Evolutionary conservation across 148 eudicot genomes (phyloP).

Genomic region (Rhododendron ovatum): DNA sequence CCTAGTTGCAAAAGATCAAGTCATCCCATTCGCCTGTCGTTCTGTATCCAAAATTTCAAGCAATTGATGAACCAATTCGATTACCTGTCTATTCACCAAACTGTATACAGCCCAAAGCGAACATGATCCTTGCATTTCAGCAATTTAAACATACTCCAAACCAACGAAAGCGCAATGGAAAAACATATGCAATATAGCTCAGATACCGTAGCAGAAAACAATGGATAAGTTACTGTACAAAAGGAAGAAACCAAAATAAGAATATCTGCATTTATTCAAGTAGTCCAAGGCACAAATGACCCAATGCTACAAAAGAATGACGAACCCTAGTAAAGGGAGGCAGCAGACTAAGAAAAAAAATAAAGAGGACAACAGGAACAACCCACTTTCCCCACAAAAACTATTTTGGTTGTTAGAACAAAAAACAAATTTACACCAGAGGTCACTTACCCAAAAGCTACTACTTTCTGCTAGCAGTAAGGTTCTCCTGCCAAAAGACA

Average conservation of each 20-base stretch:
- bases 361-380: slow-evolving; percentile 22
- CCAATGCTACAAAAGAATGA: slow-evolving; percentile 62
- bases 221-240: neutral
- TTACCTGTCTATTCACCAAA: neutral
- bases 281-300: slow-evolving; percentile 37
- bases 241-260: neutral
- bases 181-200: neutral
- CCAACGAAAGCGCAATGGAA: neutral
- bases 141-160: neutral
- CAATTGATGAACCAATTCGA: neutral
- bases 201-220: neutral
- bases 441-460: slow-evolving; percentile 19
- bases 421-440: slow-evolving; percentile 44
- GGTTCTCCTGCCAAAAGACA: slow-evolving; percentile 51
- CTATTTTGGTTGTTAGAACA: slow-evolving; percentile 11
- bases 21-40: too few relatives aligned
- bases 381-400: slow-evolving; percentile 35
- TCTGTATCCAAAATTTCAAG: neutral
- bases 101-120: neutral
- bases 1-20: too few relatives aligned
- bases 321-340: slow-evolving; percentile 36
- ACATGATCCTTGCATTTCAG: neutral
- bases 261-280: slow-evolving; percentile 33
- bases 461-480: slow-evolving; percentile 19
- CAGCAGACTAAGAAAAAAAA: slow-evolving; percentile 35